Percentiles rank a stretch among this genome's conserved stretches.
These are phyloP conservation scores for Infundibulicybe gibba DNA, from an alignment of 768 basidiomycete genomes.

Conservation along the genomic window DNA sequence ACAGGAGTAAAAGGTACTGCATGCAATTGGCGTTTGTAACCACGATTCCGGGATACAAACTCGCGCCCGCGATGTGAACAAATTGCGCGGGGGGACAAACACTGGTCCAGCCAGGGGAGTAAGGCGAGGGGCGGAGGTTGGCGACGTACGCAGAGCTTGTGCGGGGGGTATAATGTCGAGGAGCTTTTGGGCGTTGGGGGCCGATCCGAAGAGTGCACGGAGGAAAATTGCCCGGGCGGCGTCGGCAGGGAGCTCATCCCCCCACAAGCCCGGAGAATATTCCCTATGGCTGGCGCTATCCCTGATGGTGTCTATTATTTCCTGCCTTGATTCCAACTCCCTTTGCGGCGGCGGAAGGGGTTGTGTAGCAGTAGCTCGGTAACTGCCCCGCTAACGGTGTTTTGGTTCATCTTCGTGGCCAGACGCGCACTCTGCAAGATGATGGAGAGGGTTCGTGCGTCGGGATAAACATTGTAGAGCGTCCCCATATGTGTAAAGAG, in stretches of 20 bases:
- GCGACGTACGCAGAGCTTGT: conserved; percentile 20
- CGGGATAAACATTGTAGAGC: conserved; percentile 56
- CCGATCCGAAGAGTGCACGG: conserved; percentile 55
- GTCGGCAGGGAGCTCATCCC: conserved; percentile 10
- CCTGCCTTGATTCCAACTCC: conserved; percentile 6
- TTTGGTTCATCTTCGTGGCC: conserved; percentile 43
- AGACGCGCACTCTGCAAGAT: conserved; percentile 59
- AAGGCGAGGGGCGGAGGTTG: conserved; percentile 17
- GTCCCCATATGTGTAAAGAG: conserved; percentile 65
- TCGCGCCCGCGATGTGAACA: conserved; percentile 13
- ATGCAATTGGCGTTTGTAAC: conserved; percentile 52
- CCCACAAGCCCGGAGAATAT: conserved; percentile 17
- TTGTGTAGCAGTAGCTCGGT: conserved; percentile 38
- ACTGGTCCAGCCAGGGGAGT: conserved; percentile 2
- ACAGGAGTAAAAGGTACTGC: conserved; percentile 60
- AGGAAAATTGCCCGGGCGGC: conserved; percentile 38
- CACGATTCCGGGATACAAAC: conserved; percentile 24
- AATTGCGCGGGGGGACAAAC: conserved; percentile 15
- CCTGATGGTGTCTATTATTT: background rate
- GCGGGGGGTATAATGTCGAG: conserved; percentile 31
- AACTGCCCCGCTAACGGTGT: conserved; percentile 45
- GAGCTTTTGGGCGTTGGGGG: conserved; percentile 17
- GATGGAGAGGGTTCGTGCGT: conserved; percentile 51
- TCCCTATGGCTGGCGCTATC: background rate
- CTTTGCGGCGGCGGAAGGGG: conserved; percentile 22